Evolutionary conservation across 768 basidiomycete species (phyloP), one percentile per base, ranked within the genome.

Genomic region (Suillus occidentalis): DNA sequence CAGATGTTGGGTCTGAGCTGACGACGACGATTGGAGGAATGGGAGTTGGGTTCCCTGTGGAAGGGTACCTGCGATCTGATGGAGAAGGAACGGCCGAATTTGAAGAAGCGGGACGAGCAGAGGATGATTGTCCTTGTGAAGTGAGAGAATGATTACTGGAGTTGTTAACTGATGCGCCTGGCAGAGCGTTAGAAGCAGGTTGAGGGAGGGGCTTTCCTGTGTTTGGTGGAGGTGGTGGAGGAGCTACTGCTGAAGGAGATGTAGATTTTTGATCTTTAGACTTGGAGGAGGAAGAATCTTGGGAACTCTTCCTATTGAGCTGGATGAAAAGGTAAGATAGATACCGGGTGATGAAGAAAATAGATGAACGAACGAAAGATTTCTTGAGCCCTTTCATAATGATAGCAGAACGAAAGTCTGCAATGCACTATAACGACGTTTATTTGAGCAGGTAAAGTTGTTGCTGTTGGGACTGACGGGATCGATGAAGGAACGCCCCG

Each of bases 1-100:
- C 88, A 28, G 81, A 72, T 25, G 84, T 74, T 10, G 83, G 79
- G 72, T 94, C 93, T 39, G 91, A 81, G 76, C 88, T 92, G 66
- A 94, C 93, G 70, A 95, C 91, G 63, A 95, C 92, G 75, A 94
- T 93, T 65, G 93, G 89, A 63, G 93, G 92, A 12, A 89, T 83
- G 25, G 87, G 80, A 3, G 85, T 79, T 40, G 82, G 76, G 70
- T 79, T 78, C 52, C 68, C 72, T 34, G 77, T 71, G 42, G 73
- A 61, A 18, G 59, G 67, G 66, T 86, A 83, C 78, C 89, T 85
- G 69, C 89, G 89, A 77, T 91, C 91, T 56, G 85, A 77, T 42
- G 78, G 76, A 56, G 79, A 71, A 43, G 81, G 75, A 40, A 69
- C 71, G 50, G 78, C 71, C 22, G 80, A 77, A 10, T 79, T 74